These are phyloP conservation scores for Trametes cinnabarina DNA, from an alignment of 768 basidiomycete genomes.

Conservation along the genomic window DNA sequence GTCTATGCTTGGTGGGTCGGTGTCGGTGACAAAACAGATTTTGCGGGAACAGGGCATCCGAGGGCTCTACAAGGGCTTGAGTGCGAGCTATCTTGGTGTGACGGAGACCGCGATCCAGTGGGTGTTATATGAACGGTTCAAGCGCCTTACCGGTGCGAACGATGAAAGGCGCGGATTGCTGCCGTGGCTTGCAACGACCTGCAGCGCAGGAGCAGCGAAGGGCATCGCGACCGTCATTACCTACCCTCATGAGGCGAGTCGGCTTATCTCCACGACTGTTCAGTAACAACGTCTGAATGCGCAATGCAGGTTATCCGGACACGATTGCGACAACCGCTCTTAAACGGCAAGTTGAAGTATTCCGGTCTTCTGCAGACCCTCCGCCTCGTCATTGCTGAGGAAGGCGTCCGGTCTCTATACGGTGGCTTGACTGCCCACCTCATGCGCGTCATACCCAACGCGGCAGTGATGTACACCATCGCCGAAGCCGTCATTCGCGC, in stretches of 20 bases:
- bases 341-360: conserved; percentile 79
- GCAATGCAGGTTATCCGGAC: conserved; percentile 78
- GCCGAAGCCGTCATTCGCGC: conserved; percentile 76
- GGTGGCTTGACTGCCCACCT: conserved; percentile 93
- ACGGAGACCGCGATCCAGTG: conserved; percentile 97
- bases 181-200: conserved; percentile 82
- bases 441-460: conserved; percentile 96
- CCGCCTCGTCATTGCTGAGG: conserved; percentile 81
- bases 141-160: conserved; percentile 57
- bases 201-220: conserved; percentile 91
- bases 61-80: conserved; percentile 94
- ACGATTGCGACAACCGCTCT: conserved; percentile 82
- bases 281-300: conserved; percentile 1
- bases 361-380: conserved; percentile 84
- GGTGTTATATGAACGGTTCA: conserved; percentile 93
- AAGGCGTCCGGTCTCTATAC: conserved; percentile 83
- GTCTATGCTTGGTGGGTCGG: conserved; percentile 50
- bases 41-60: conserved; percentile 74
- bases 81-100: conserved; percentile 93
- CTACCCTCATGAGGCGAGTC: conserved; percentile 92
- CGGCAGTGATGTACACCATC: conserved; percentile 94
- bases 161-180: conserved; percentile 53
- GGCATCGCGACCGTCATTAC: conserved; percentile 92
- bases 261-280: background rate
- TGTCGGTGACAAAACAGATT: conserved; percentile 67